Conservation (phyloP, 176 grass and related monocot species). For the Areca catechu region DNA sequence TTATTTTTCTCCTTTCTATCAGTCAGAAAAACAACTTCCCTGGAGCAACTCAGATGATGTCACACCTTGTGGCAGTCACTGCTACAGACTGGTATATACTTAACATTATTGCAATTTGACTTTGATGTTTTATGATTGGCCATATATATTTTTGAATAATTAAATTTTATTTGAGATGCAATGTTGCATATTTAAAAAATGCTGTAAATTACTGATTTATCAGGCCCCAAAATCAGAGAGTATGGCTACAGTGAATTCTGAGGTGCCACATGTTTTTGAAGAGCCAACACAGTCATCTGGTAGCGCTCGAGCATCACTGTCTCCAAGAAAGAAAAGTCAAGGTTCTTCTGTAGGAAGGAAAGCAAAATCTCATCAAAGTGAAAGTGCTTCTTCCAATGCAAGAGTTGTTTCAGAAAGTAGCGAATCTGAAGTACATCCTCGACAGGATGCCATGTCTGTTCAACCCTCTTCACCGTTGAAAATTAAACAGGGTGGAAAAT, state of each 20-base stretch:
- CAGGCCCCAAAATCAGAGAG: conserved; percentile 45
- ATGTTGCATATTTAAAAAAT: neutral
- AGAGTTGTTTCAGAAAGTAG: conserved; percentile 74
- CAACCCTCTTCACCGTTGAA: conserved; percentile 33
- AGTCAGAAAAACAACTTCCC: conserved; percentile 78
- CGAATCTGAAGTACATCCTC: conserved; percentile 53
- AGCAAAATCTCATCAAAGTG: conserved; percentile 72
- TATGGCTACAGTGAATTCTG: conserved; percentile 28
- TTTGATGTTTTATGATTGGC: neutral
- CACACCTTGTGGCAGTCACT: conserved; percentile 67
- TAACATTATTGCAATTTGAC: conserved; percentile 1
- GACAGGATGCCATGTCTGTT: conserved; percentile 34
- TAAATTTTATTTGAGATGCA: too few species aligned
- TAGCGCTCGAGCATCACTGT: conserved; percentile 32
- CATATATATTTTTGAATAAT: too few species aligned
- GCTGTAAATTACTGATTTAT: neutral
- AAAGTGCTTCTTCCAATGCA: conserved; percentile 63
- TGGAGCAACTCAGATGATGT: conserved; percentile 56
- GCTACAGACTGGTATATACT: conserved; percentile 69
- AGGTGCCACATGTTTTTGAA: conserved; percentile 28
- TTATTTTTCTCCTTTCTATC: conserved; percentile 16
- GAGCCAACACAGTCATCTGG: conserved; percentile 40
- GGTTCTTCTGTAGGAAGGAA: conserved; percentile 56
- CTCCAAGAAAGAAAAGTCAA: conserved; percentile 44
- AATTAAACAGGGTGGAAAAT: conserved; percentile 50